These are phyloP conservation scores for Capronia epimyces DNA, from an alignment of 2,329 filamentous ascomycete genomes.

Conservation along the genomic window DNA sequence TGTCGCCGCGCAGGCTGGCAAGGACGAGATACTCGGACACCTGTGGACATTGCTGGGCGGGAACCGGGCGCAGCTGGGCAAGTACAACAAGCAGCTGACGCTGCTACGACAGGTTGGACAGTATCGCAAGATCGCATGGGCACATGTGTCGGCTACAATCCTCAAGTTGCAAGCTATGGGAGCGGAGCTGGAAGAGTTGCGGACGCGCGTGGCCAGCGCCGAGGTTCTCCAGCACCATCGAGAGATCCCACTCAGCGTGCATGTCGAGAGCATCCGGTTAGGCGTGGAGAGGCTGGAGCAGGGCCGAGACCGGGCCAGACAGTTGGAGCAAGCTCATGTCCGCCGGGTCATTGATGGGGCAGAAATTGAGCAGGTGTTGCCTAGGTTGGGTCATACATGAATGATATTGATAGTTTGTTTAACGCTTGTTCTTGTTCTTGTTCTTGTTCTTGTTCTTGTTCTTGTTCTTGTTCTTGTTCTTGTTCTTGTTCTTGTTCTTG, in stretches of 20 bases:
- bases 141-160: conserved; percentile 64
- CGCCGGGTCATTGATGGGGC: conserved; percentile 46
- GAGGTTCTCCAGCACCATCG: conserved; percentile 26
- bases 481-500: too few relatives aligned
- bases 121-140: conserved; percentile 61
- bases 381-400: not conserved
- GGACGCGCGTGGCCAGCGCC: conserved; percentile 64
- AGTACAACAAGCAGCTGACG: conserved; percentile 57
- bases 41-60: conserved; percentile 72
- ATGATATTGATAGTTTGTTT: too few relatives aligned
- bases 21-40: conserved; percentile 61
- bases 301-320: conserved; percentile 55
- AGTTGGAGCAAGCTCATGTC: conserved; percentile 55
- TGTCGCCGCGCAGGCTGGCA: conserved; percentile 52
- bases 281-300: conserved; percentile 66
- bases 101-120: conserved; percentile 61
- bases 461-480: too few relatives aligned
- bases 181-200: conserved; percentile 63
- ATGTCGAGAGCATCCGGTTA: conserved; percentile 68
- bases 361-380: conserved; percentile 4
- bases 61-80: conserved; percentile 56
- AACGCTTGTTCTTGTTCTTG: too few relatives aligned
- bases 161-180: conserved; percentile 69
- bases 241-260: conserved; percentile 62
- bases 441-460: too few relatives aligned